phyloP scores from a whole-genome alignment of 2,329 filamentous ascomycete genomes.

The Rutstroemia sp. region DNA sequence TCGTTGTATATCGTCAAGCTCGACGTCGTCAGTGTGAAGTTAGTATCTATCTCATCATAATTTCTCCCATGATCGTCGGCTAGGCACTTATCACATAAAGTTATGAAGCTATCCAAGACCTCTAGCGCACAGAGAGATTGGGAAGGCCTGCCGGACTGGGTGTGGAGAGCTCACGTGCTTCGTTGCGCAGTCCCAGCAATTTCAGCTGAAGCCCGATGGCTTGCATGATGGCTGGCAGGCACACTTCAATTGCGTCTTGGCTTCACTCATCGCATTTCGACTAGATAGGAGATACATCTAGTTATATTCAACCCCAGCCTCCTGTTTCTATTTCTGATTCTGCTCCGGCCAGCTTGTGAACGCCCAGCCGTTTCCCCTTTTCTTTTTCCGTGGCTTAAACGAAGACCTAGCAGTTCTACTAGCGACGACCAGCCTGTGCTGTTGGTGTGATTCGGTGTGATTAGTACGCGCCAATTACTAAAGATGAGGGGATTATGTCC shows the following conservation, averaged over 20 bases:
- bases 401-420: not conserved
- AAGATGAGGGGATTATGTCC: not conserved
- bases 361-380: not conserved
- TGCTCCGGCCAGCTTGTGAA: not conserved
- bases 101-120: no score
- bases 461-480: not conserved
- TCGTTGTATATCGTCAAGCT: no score
- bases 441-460: not conserved
- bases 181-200: not conserved
- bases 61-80: no score
- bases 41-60: no score
- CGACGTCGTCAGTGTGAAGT: no score
- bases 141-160: not conserved
- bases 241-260: not conserved
- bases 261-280: not conserved
- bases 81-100: no score
- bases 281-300: not conserved
- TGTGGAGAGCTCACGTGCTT: not conserved
- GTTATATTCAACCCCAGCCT: not conserved
- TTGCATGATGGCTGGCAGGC: constrained; percentile 2
- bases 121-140: no score
- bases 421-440: not conserved
- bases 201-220: constrained; percentile 3
- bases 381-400: not conserved
- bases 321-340: not conserved